phyloP scores from a whole-genome alignment of 2,329 filamentous ascomycete genomes.

The Microsporum ferrugineum region DNA sequence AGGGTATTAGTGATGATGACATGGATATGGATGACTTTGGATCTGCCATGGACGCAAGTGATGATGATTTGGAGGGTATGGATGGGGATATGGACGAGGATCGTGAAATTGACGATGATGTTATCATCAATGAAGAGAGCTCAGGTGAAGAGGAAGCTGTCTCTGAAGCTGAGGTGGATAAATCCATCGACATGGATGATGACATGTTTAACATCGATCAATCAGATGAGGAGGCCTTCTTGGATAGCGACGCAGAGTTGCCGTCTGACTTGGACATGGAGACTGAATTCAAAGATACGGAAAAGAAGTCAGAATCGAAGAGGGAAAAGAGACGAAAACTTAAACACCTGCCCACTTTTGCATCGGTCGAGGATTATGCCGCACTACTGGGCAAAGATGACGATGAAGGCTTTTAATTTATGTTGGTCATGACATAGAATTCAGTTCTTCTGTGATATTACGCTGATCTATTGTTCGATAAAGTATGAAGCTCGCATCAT shows the following conservation, averaged over 20 bases:
- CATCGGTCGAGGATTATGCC: conserved; percentile 86
- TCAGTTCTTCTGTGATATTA: not conserved
- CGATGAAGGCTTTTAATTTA: conserved; percentile 1
- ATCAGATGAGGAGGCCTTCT: conserved; percentile 36
- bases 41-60: conserved; percentile 38
- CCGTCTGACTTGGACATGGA: conserved; percentile 40
- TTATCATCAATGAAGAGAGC: conserved; percentile 12
- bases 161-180: conserved; percentile 20
- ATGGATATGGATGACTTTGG: conserved; percentile 46
- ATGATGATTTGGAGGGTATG: conserved; percentile 31
- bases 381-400: conserved; percentile 61
- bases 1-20: conserved; percentile 47
- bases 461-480: not conserved
- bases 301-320: conserved; percentile 28
- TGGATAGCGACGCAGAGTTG: conserved; percentile 45
- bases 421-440: not conserved
- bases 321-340: conserved; percentile 66
- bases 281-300: conserved; percentile 22
- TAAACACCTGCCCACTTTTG: conserved; percentile 83
- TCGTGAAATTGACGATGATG: conserved; percentile 23
- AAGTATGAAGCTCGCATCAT: not conserved
- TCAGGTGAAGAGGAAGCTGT: conserved; percentile 8
- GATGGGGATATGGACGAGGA: conserved; percentile 32
- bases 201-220: conserved; percentile 39
- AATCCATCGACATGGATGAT: conserved; percentile 43